These are phyloP conservation scores for Dactylella cylindrospora DNA, from an alignment of 2,329 filamentous ascomycete species.

Conservation along the genomic window DNA sequence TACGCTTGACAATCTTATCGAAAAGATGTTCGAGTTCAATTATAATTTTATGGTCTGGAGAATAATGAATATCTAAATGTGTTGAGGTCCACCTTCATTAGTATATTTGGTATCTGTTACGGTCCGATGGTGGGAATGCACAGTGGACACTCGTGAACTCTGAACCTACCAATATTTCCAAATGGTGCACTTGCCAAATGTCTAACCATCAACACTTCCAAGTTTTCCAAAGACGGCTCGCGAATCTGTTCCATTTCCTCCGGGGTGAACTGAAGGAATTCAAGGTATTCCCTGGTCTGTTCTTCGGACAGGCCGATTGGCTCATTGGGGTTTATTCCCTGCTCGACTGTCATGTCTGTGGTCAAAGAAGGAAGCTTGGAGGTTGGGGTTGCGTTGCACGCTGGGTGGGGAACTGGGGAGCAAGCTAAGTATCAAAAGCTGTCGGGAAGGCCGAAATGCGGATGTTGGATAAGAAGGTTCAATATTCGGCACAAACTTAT, in stretches of 20 bases:
- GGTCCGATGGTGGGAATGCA: too few species aligned
- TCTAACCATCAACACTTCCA: constrained; percentile 16
- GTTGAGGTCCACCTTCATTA: too few species aligned
- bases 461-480: neutral
- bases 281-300: constrained; percentile 25
- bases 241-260: constrained; percentile 13
- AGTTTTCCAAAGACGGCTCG: constrained; percentile 17
- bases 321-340: neutral
- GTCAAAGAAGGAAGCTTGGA: neutral
- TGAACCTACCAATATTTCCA: constrained; percentile 17
- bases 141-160: too few species aligned
- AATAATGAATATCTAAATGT: constrained; percentile 35
- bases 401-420: too few species aligned
- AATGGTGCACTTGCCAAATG: constrained; percentile 20
- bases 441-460: constrained; percentile 4
- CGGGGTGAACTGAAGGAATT: constrained; percentile 16
- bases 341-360: constrained; percentile 18
- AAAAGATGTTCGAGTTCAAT: constrained; percentile 19
- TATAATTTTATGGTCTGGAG: constrained; percentile 4
- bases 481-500: too few species aligned
- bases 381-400: too few species aligned
- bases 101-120: too few species aligned
- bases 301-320: constrained; percentile 6
- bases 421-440: neutral
- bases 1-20: constrained; percentile 27